Evolutionary conservation across 1,284 basidiomycete genomes (phyloP), one percentile per base, ranked within the genome.

Genomic region (Psilocybe mexicana): DNA sequence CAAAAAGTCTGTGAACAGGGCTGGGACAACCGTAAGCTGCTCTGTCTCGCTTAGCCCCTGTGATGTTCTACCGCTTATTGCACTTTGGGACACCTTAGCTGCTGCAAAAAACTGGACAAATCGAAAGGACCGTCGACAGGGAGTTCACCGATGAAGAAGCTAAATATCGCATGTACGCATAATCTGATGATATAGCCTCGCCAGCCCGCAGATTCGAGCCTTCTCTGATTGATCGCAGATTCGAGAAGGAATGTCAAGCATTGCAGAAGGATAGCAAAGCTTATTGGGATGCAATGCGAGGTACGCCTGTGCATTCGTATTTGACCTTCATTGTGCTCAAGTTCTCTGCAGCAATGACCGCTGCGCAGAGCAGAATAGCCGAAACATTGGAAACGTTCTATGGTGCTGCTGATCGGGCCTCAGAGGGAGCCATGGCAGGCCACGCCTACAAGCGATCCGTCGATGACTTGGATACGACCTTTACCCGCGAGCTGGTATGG

Each of bases 361-460:
- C 91, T 8, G 87, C 96, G 7, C 96, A 99, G 73, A 85, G 90
- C n/a, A 86, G 94, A 54, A 88, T 99, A 67, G 96, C 94, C 8
- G 96, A 97, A 62, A 97, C 96, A 24, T 84, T 99, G 68, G 91
- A 95, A 71, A 81, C 88, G 4, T 99, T 99, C 80, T 99, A 98
- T 74, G 86, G 86, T 42, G 90, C 92, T 33, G 82, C 91, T 10
- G 93, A 95, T 79, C 82, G 85, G 61, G 78, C 85, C 28, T 94
- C 92, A 23, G 94, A 96, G 65, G 92, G 94, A 28, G 96, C 97
- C 11, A 98, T 99, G 92, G 93, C 96, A 1, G 93, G 93, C 1
- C 94, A 98, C 70, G 91, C 96, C 2, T 99, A 99, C 81, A 96
- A 94, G 70, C 85, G 94, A 36, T 92, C 95, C 0, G 92, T 97